phyloP scores from a whole-genome alignment of 768 basidiomycete genomes.

The Pholiota microspora region DNA sequence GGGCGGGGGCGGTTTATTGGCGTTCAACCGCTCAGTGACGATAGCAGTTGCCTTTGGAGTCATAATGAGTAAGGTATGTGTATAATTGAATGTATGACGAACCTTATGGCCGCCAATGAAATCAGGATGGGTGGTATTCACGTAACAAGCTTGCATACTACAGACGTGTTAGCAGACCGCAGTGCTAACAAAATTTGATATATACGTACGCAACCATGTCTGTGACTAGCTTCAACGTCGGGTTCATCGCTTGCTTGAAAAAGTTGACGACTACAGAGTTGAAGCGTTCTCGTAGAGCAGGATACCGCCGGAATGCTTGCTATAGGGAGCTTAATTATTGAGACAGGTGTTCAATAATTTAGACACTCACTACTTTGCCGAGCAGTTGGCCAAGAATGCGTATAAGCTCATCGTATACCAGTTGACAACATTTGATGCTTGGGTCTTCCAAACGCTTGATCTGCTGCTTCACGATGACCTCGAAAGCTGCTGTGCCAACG shows the following conservation, averaged over 20 bases:
- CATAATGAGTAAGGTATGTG: conserved; percentile 1
- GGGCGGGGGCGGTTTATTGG: conserved; percentile 60
- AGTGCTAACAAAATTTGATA: not conserved
- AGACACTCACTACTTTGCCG: conserved; percentile 72
- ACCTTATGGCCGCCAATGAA: conserved; percentile 95
- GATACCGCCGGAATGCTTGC: conserved; percentile 96
- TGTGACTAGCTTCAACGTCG: conserved; percentile 90
- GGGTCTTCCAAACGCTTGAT: conserved; percentile 97
- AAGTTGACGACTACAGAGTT: conserved; percentile 95
- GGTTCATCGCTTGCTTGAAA: conserved; percentile 91
- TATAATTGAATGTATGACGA: conserved; percentile 7
- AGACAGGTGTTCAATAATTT: not conserved
- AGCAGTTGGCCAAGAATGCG: conserved; percentile 91
- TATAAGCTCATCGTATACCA: conserved; percentile 97
- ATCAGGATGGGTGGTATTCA: conserved; percentile 99
- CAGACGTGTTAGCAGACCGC: conserved; percentile 4
- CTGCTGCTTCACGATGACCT: conserved; percentile 98
- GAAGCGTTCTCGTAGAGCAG: conserved; percentile 95
- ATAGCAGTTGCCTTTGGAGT: conserved; percentile 76
- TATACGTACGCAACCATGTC: conserved; percentile 85
- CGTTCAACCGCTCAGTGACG: conserved; percentile 78
- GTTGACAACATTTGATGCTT: conserved; percentile 86
- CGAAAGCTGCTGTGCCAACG: conserved; percentile 95
- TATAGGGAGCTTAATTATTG: conserved; percentile 29
- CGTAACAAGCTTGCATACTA: conserved; percentile 98